phyloP scores from a whole-genome alignment of 2,329 filamentous ascomycete genomes.

The Plectosphaerella plurivora region DNA sequence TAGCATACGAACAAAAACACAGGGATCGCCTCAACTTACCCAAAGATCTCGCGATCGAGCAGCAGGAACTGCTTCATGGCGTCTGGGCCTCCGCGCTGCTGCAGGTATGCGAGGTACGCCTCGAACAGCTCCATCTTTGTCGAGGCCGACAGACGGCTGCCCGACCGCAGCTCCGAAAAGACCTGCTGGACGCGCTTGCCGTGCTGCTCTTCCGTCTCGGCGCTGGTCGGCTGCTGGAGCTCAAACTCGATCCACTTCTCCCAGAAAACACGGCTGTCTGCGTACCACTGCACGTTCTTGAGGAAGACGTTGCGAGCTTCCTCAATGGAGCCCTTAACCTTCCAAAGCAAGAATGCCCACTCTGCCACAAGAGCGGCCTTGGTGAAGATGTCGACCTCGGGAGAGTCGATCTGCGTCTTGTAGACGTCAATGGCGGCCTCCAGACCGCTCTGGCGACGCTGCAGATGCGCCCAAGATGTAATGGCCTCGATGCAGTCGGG shows the following conservation, averaged over 20 bases:
- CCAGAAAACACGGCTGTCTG: constrained; percentile 87
- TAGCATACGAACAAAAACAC: background rate
- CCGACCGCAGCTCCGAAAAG: constrained; percentile 67
- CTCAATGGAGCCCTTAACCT: constrained; percentile 72
- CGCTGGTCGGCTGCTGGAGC: constrained; percentile 70
- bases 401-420: constrained; percentile 73
- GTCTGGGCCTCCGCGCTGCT: constrained; percentile 76
- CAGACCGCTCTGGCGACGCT: constrained; percentile 76
- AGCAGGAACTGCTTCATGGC: constrained; percentile 81
- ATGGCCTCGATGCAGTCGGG: constrained; percentile 86
- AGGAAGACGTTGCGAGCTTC: constrained; percentile 81
- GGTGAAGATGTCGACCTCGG: constrained; percentile 67
- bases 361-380: constrained; percentile 86
- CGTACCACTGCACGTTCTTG: constrained; percentile 78
- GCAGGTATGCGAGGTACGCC: constrained; percentile 76
- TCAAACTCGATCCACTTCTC: constrained; percentile 85
- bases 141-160: constrained; percentile 63
- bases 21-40: constrained; percentile 45
- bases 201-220: constrained; percentile 59
- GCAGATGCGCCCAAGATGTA: constrained; percentile 79
- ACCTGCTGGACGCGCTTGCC: constrained; percentile 76
- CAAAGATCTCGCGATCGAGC: constrained; percentile 83
- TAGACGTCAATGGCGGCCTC: constrained; percentile 82
- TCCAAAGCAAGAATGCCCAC: constrained; percentile 85
- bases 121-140: constrained; percentile 72